Base-by-base conservation (phyloP, 257 asterid species). In the Striga asiatica region DNA sequence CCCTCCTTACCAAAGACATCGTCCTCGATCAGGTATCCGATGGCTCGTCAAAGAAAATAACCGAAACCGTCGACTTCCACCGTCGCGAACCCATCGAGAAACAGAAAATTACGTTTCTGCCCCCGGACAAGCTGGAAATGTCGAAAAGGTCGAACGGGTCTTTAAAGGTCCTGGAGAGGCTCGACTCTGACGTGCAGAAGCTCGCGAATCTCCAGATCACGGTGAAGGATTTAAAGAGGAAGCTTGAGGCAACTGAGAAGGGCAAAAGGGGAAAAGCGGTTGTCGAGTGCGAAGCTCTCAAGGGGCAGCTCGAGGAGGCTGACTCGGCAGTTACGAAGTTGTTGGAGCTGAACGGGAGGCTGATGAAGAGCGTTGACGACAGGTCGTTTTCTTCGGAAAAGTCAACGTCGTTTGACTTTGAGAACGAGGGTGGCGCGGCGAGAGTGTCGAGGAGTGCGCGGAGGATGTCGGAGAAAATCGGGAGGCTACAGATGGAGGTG, bases 1-100 rank as follows among this genome's bases (percentile, higher is more conserved):
- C 74, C 41, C 80, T 85, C 37, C 45, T 88, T 73, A 79, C 97
- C 25, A 92, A 92, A 71, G 99, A 92, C 51, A 92, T 92, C 2
- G 72, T 88, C 73, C 99, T 92, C 50, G 99, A 92, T 70, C 97
- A 88, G 68, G 66, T 75, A 50, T 84, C 97, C 3, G 95, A 84
- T 48, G 74, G 79, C 68, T 79, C 98, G 6, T 56, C 72, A 5
- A 78, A 68, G 62, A 74, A 61, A 48, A 10, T 22, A 5, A 23
- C 62, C 9, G 61, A 51, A 35, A 58, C 34, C 2, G 13, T 49
- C 20, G 76, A 70, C 41, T 21, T 79, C 50, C 71, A 49, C 32
- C 85, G 76, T 51, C 69, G 69, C 43, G 74, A 39, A 61, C 78
- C 94, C 13, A 35, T 20, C 50, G 81, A 62, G 81, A 85, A 80